Evolutionary conservation across 2,329 filamentous ascomycete species (phyloP).

Genomic region (Fusarium xylarioides): DNA sequence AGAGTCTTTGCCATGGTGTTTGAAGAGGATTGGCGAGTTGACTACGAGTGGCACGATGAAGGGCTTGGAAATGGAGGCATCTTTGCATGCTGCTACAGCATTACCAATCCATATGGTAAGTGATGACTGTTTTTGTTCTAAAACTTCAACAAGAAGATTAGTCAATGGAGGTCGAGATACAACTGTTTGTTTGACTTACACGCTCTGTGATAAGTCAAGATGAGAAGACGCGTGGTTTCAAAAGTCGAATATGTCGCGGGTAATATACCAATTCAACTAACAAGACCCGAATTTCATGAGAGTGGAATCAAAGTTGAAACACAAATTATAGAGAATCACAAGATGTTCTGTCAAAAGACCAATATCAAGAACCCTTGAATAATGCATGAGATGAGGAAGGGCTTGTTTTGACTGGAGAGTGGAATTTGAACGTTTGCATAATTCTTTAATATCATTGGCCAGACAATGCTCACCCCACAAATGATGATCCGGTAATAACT

Average conservation of each 20-base stretch:
- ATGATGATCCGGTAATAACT: neutral
- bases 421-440: neutral
- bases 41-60: constrained; percentile 20
- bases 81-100: constrained; percentile 37
- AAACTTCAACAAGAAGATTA: neutral
- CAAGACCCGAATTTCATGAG: neutral
- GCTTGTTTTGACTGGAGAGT: neutral
- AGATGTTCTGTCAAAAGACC: neutral
- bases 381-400: neutral
- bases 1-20: constrained; percentile 14
- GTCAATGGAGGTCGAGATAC: neutral
- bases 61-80: constrained; percentile 29
- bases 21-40: neutral
- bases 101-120: constrained; percentile 2
- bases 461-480: neutral
- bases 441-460: neutral
- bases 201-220: neutral
- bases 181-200: constrained; percentile 4
- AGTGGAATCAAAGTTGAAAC: too few relatives aligned
- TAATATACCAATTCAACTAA: neutral
- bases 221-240: neutral
- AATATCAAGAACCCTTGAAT: neutral
- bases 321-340: neutral
- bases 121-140: neutral
- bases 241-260: neutral